Percentiles rank a stretch among this genome's conserved stretches.
Conservation (phyloP, 1,139 yeast species). For the Candida gigantensis region DNA sequence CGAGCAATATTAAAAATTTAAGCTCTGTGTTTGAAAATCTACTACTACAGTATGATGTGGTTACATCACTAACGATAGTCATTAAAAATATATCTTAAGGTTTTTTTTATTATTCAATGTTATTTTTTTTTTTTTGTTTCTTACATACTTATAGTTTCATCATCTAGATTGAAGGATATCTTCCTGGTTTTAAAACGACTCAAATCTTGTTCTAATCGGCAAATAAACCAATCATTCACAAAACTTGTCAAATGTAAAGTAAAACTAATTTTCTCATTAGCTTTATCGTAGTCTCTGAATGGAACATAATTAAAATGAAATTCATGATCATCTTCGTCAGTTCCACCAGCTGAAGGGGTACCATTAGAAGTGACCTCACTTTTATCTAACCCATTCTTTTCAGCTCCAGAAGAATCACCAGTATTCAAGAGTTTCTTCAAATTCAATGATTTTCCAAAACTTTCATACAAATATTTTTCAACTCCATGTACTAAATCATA, state of each 20-base stretch:
- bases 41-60: constrained; percentile 27
- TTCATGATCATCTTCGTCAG: constrained; percentile 10
- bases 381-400: not conserved
- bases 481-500: constrained; percentile 41
- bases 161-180: constrained; percentile 30
- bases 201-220: constrained; percentile 10
- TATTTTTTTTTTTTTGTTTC: not conserved
- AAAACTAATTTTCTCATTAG: constrained; percentile 34
- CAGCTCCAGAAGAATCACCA: not conserved
- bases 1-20: constrained; percentile 13
- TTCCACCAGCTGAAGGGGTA: constrained; percentile 1
- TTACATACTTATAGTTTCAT: constrained; percentile 20
- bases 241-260: constrained; percentile 29
- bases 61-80: constrained; percentile 25
- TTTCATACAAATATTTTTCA: constrained; percentile 37
- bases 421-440: constrained; percentile 1
- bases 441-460: constrained; percentile 29
- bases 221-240: constrained; percentile 28
- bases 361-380: constrained; percentile 2
- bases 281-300: constrained; percentile 35
- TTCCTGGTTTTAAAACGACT: constrained; percentile 4
- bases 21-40: constrained; percentile 23
- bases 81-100: constrained; percentile 23
- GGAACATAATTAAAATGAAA: constrained; percentile 26
- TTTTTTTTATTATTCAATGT: not conserved